Base-by-base conservation (phyloP, 2,329 filamentous ascomycete species). In the Zasmidium angulare region DNA sequence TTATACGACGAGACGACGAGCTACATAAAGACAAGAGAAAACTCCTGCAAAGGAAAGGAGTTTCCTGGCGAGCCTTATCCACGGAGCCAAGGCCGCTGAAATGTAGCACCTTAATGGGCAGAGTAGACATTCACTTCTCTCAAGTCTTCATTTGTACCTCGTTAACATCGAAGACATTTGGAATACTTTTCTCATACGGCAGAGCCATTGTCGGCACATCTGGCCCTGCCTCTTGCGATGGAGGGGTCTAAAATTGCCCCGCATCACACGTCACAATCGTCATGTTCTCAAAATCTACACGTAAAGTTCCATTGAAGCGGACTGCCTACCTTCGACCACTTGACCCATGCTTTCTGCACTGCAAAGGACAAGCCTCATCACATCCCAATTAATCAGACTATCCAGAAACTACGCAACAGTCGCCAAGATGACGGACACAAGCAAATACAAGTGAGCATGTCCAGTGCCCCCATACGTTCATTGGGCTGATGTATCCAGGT, bases 341-440 rank as follows among this genome's bases (percentile, higher is more conserved):
- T 14, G n/a, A 36, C 40, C 46, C 17, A 53, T 46, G 31, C 22
- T 53, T 29, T 31, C 47, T 6, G 49, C 56, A 17, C 22, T 63
- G 24, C 47, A 47, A 56, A 53, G 63, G 26, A 19, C 57, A 2
- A 51, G 50, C 19, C 36, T 62, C 36, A 63, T 57, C 36, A 54
- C 59, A 20, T n/a, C 21, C 50, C 57, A 60, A 20, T 22, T 63
- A 12, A 19, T 26, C 31, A 19, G 11, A 26, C 24, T 47, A 9
- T 9, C 61, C 23, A 54, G 55, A 51, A 50, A 58, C 56, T 64
- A 61, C 61, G 57, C 55, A 22, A 65, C 62, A 52, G 70, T 76
- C 66, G 78, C 80, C 77, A 82, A 77, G 71, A 81, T 82, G 76
- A 85, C 86, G 49, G 82, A 88, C 71, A 78, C 84, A 26, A 79